Evolutionary conservation across 352 stramenopile genomes (phyloP).

Genomic region (Thalassiosira livingstoniorum): DNA sequence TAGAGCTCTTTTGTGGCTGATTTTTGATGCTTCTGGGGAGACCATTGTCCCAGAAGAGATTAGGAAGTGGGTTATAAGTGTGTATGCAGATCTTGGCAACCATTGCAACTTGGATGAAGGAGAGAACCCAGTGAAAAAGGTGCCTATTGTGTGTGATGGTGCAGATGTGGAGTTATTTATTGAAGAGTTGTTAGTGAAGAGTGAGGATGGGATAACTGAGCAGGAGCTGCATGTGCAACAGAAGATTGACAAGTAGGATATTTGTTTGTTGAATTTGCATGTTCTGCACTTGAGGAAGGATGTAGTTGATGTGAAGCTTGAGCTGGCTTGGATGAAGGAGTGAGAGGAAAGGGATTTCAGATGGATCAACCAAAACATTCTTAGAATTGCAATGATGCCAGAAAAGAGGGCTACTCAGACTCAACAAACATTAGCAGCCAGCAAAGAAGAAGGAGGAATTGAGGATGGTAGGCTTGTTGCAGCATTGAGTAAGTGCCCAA

Average conservation of each 20-base stretch:
- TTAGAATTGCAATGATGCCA: constrained; percentile 9
- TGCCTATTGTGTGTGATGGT: not conserved
- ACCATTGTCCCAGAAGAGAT: too few relatives aligned
- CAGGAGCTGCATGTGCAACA: not conserved
- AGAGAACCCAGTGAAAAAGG: constrained; percentile 13
- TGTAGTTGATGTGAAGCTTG: not conserved
- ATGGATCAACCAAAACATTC: constrained; percentile 19
- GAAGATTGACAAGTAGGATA: constrained; percentile 18
- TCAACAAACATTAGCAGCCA: too few relatives aligned
- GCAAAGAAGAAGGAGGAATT: not conserved
- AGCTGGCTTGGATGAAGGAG: constrained; percentile 6
- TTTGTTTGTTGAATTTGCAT: constrained; percentile 35
- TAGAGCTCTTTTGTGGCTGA: constrained; percentile 35
- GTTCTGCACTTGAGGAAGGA: constrained; percentile 27
- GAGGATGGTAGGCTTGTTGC: constrained; percentile 1
- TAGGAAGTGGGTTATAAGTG: too few relatives aligned
- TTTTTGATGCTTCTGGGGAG: constrained; percentile 26
- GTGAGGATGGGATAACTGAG: too few relatives aligned
- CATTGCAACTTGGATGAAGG: too few relatives aligned
- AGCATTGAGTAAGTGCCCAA: constrained; percentile 30
- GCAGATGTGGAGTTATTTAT: constrained; percentile 33
- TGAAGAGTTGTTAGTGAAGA: constrained; percentile 24
- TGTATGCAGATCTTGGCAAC: too few relatives aligned
- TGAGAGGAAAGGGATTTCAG: not conserved
- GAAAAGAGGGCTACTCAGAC: not conserved